phyloP scores from a whole-genome alignment of 2,329 filamentous ascomycete species.

The Ceratocystis ficicola region DNA sequence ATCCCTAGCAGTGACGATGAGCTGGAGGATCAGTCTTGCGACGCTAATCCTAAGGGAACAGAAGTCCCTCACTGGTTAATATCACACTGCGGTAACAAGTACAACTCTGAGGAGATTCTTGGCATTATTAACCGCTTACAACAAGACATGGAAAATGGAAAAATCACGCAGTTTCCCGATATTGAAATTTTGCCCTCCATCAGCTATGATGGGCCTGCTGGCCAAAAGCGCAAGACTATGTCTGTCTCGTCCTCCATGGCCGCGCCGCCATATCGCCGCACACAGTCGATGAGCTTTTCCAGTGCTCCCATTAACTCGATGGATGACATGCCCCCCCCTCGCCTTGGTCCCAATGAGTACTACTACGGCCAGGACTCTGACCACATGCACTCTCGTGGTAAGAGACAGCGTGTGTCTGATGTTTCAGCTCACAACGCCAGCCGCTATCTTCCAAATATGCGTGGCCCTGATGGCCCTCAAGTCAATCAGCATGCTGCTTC shows the following conservation, averaged over 20 bases:
- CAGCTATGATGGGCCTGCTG: constrained; percentile 21
- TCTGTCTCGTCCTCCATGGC: constrained; percentile 13
- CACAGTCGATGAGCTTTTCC: constrained; percentile 30
- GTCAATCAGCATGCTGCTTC: background rate
- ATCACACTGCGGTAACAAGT: constrained; percentile 35
- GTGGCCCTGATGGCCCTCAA: constrained; percentile 12
- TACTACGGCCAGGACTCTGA: constrained; percentile 17
- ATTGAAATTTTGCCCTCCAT: constrained; percentile 49
- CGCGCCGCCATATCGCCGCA: constrained; percentile 24
- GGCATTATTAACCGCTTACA: constrained; percentile 37
- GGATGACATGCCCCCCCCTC: constrained; percentile 20
- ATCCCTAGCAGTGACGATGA: constrained; percentile 24
- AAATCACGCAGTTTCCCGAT: constrained; percentile 40
- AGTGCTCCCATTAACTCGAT: constrained; percentile 12
- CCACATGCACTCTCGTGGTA: constrained; percentile 15
- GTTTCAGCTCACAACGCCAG: constrained; percentile 18
- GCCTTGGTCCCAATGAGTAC: constrained; percentile 13
- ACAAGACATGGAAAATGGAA: constrained; percentile 34
- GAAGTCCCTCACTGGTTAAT: constrained; percentile 41
- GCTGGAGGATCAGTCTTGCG: constrained; percentile 30
- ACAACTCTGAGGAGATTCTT: constrained; percentile 37
- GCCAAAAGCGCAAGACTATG: constrained; percentile 21
- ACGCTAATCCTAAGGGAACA: constrained; percentile 30
- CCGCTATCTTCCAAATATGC: constrained; percentile 17
- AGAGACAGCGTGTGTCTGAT: constrained; percentile 19